Percentiles rank a stretch among this genome's conserved stretches.
Evolutionary conservation across 2,329 filamentous ascomycete genomes (phyloP).

Genomic region (Didymella sp.): DNA sequence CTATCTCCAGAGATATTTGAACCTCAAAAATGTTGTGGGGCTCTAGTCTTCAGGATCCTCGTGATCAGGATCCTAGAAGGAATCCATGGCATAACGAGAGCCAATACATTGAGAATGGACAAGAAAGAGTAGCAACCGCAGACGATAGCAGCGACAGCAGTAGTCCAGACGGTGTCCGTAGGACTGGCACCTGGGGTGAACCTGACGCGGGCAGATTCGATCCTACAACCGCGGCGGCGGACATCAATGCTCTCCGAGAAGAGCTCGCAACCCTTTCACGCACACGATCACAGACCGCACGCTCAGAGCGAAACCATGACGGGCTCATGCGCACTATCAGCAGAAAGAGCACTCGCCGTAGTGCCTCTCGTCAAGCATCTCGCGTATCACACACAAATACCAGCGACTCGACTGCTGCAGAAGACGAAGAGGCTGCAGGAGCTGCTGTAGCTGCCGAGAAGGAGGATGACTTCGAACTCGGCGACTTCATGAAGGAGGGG

Average conservation of each 20-base stretch:
- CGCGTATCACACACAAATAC: conserved; percentile 24
- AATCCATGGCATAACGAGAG: conserved; percentile 49
- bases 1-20: background rate
- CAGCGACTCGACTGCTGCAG: conserved; percentile 16
- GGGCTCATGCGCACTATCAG: conserved; percentile 37
- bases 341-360: conserved; percentile 36
- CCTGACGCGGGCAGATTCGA: conserved; percentile 62
- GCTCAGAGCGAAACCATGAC: conserved; percentile 33
- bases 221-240: conserved; percentile 63
- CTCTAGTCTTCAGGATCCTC: conserved; percentile 24
- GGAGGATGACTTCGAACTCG: conserved; percentile 70
- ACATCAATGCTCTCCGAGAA: conserved; percentile 64
- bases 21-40: conserved; percentile 32
- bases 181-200: conserved; percentile 67
- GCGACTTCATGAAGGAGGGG: conserved; percentile 74
- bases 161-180: conserved; percentile 37
- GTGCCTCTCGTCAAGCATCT: conserved; percentile 16
- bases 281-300: conserved; percentile 40
- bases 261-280: conserved; percentile 63
- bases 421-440: conserved; percentile 33
- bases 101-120: conserved; percentile 27
- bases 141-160: conserved; percentile 28
- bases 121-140: conserved; percentile 24
- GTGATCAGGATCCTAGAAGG: conserved; percentile 33
- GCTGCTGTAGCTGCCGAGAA: conserved; percentile 53